phyloP scores from a whole-genome alignment of 768 basidiomycete genomes.

The Auricularia heimuer region DNA sequence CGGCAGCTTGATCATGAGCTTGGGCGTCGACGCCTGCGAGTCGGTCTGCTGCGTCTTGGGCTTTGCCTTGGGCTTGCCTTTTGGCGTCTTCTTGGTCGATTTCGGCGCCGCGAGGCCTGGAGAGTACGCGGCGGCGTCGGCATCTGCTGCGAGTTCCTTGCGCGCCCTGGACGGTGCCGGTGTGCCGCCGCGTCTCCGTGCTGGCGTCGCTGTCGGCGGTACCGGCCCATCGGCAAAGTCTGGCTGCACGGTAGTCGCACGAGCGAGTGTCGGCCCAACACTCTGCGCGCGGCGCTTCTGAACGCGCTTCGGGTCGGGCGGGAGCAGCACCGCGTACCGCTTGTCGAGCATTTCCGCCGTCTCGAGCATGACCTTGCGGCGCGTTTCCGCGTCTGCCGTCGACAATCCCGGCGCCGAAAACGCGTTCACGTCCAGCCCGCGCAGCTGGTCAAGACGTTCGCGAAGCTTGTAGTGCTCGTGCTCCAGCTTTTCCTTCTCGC shows the following conservation, averaged over 20 bases:
- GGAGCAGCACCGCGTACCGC: slow-evolving; percentile 65
- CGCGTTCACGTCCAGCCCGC: slow-evolving; percentile 39
- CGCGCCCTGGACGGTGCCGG: neutral
- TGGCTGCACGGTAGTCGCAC: neutral
- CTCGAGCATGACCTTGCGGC: slow-evolving; percentile 64
- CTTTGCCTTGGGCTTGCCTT: neutral
- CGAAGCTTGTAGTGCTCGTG: slow-evolving; percentile 89
- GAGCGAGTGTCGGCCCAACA: neutral
- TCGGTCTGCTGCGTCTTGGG: neutral
- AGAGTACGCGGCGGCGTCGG: neutral
- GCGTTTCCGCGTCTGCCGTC: slow-evolving; percentile 38
- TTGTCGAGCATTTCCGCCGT: slow-evolving; percentile 56
- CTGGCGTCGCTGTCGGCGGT: neutral
- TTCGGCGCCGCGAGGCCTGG: neutral
- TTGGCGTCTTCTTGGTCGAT: neutral
- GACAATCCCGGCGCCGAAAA: slow-evolving; percentile 1
- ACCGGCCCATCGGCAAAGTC: neutral
- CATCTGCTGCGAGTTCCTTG: neutral
- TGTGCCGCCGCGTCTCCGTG: neutral
- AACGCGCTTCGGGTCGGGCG: slow-evolving; percentile 43
- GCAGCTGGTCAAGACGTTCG: slow-evolving; percentile 78
- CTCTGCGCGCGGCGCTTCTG: slow-evolving; percentile 13
- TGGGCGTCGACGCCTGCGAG: neutral
- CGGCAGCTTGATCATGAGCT: neutral
- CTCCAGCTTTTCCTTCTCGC: slow-evolving; percentile 87